Percentiles rank a stretch among this genome's conserved stretches.
Conservation (phyloP, 768 basidiomycete genomes). For the Hericium alpestre region DNA sequence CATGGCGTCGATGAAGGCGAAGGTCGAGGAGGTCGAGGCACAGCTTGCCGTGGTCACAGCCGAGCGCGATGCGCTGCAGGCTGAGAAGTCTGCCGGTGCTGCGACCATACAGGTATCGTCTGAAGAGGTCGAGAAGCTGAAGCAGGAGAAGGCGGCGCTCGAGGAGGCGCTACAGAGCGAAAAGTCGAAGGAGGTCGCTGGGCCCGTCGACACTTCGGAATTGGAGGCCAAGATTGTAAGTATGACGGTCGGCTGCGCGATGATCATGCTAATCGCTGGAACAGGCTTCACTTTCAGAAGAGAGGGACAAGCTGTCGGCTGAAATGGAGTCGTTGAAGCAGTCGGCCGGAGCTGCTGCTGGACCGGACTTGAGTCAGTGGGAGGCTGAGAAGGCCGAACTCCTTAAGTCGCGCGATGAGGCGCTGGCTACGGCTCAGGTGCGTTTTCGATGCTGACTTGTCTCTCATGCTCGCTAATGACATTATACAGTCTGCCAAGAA, state of each 20-base stretch:
- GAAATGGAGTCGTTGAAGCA: slow-evolving; percentile 42
- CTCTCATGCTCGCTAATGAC: background rate
- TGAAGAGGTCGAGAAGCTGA: slow-evolving; percentile 21
- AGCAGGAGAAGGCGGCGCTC: slow-evolving; percentile 25
- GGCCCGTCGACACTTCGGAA: slow-evolving; percentile 10
- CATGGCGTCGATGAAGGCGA: slow-evolving; percentile 8
- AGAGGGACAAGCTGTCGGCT: slow-evolving; percentile 51
- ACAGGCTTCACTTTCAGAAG: slow-evolving; percentile 42
- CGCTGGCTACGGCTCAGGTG: slow-evolving; percentile 49
- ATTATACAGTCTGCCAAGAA: slow-evolving; percentile 12
- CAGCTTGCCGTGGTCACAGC: slow-evolving; percentile 15
- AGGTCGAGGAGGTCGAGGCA: slow-evolving; percentile 13
- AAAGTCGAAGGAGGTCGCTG: slow-evolving; percentile 16
- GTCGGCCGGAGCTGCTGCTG: slow-evolving; percentile 13
- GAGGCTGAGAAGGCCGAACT: slow-evolving; percentile 54
- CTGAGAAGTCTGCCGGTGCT: slow-evolving; percentile 14
- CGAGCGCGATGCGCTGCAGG: slow-evolving; percentile 25
- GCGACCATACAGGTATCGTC: slow-evolving; percentile 10
- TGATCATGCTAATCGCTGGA: background rate
- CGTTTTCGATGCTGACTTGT: background rate
- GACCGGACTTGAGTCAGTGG: slow-evolving; percentile 27
- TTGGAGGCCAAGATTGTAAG: slow-evolving; percentile 24
- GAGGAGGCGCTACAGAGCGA: slow-evolving; percentile 30
- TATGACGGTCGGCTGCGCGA: background rate
- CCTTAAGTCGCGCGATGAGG: slow-evolving; percentile 48